These are phyloP conservation scores for Leucoagaricus sp. DNA, from an alignment of 1,284 basidiomycete genomes.

Conservation along the genomic window DNA sequence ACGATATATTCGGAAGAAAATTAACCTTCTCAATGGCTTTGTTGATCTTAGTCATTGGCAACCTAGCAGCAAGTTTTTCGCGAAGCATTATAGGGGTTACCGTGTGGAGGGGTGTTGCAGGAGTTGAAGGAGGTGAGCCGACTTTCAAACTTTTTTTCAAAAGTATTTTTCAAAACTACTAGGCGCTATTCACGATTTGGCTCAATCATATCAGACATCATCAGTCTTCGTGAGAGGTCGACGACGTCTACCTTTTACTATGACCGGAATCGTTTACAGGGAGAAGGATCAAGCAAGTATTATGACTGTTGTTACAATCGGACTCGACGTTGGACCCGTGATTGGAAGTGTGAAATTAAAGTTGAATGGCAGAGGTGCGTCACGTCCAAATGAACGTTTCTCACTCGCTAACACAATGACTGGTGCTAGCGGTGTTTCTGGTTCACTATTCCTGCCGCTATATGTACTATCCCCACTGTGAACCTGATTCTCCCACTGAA, in stretches of 20 bases:
- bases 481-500: constrained; percentile 67
- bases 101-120: constrained; percentile 68
- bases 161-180: too few species aligned
- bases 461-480: constrained; percentile 53
- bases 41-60: constrained; percentile 63
- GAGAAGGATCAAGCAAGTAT: constrained; percentile 71
- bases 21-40: constrained; percentile 47
- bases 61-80: constrained; percentile 59
- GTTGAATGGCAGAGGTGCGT: constrained; percentile 56
- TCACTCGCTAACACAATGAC: neutral
- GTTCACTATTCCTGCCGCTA: constrained; percentile 64
- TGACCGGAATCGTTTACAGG: constrained; percentile 32
- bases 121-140: constrained; percentile 61
- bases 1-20: constrained; percentile 65
- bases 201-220: constrained; percentile 68
- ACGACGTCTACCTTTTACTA: neutral
- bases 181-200: constrained; percentile 64
- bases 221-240: constrained; percentile 59
- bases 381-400: constrained; percentile 1
- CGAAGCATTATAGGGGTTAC: constrained; percentile 72
- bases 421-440: constrained; percentile 59
- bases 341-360: constrained; percentile 59
- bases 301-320: constrained; percentile 50
- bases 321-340: constrained; percentile 57
- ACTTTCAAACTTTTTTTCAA: too few species aligned